Evolutionary conservation across 1,284 basidiomycete species (phyloP).

Genomic region (Rhodotorula glutinis): DNA sequence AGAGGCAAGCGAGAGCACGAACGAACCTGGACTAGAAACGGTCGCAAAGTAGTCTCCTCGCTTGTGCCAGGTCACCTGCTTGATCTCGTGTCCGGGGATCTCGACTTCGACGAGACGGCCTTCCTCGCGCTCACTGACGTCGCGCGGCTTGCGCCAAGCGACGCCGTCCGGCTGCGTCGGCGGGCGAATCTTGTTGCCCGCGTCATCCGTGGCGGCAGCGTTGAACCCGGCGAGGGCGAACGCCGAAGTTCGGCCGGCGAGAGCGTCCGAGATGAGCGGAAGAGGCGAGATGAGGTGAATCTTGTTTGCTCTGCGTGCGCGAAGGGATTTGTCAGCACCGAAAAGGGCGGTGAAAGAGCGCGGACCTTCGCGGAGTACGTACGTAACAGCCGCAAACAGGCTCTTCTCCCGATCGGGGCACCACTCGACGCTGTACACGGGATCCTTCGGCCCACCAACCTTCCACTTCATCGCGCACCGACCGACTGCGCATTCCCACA

Average conservation of each 20-base stretch:
- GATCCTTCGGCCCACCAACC: slow-evolving; percentile 61
- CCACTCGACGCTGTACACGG: slow-evolving; percentile 85
- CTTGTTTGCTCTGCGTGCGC: slow-evolving; percentile 67
- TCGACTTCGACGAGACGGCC: slow-evolving; percentile 55
- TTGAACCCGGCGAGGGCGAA: slow-evolving; percentile 45
- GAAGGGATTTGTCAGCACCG: background rate
- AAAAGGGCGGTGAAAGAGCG: slow-evolving; percentile 9
- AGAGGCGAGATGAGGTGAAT: slow-evolving; percentile 78
- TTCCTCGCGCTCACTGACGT: slow-evolving; percentile 50
- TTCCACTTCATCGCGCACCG: slow-evolving; percentile 86
- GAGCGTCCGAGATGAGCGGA: slow-evolving; percentile 55
- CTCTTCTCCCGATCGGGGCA: slow-evolving; percentile 80
- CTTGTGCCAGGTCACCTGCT: slow-evolving; percentile 87
- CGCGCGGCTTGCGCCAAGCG: slow-evolving; percentile 54
- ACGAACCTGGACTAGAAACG: slow-evolving; percentile 56
- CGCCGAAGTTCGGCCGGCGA: slow-evolving; percentile 39
- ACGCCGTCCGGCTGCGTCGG: slow-evolving; percentile 47
- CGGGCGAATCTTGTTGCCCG: slow-evolving; percentile 29
- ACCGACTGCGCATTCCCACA: slow-evolving; percentile 95
- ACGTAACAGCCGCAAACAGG: slow-evolving; percentile 79
- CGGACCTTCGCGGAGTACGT: slow-evolving; percentile 51
- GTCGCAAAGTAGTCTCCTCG: slow-evolving; percentile 95
- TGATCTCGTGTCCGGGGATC: slow-evolving; percentile 66
- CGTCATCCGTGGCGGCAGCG: slow-evolving; percentile 37
- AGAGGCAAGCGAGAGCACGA: too few species aligned